Base-by-base conservation (phyloP, 2,329 filamentous ascomycete genomes). In the Fusarium sp. region DNA sequence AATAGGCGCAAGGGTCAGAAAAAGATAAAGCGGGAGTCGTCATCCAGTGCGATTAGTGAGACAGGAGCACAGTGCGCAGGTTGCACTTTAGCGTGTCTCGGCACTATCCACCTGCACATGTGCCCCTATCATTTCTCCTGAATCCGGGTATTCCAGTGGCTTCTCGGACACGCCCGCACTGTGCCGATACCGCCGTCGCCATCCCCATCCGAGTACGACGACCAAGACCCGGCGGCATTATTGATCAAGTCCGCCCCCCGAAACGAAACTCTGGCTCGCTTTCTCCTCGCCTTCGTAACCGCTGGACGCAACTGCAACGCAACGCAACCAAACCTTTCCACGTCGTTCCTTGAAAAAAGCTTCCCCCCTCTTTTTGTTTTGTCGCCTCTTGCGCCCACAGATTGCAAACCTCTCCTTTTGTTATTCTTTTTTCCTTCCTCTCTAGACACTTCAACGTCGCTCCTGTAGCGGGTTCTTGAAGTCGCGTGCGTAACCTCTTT, bases 221-320 rank as follows among this genome's bases (percentile, higher is more conserved):
- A 50, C 32, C 59, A 10, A 11, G 48, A 8, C 48, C 48, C 27
- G 25, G 48, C 58, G 45, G 54, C n/a, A 43, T 64, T 37, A 64
- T 54, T 64, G 56, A 63, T 37, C 56, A 58, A 37, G 34, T 57
- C 54, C 43, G 18, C 60, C 60, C 58, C 64, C 67, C 64, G 50
- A 30, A 56, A 50, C 64, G 50, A 30, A 56, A 50, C 57, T 68
- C 60, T 56, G 45, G 35, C 37, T 66, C 61, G 35, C 35, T 68
- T 67, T 76, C 70, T 75, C 67, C 73, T 75, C 67, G 70, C 64
- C 71, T 48, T 73, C 63, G 66, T 75, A 73, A 75, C 70, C 60
- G 64, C 61, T 54, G 57, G 56, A 60, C 57, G 48, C 43, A 72
- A 68, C 63, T 45, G n/a, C 71, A 68, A 62, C 63, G 45, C 70